Evolutionary conservation across 192 early-diverging fungal genomes (phyloP), one percentile per base, ranked within the genome.

Genomic region (Gonapodya sp.): DNA sequence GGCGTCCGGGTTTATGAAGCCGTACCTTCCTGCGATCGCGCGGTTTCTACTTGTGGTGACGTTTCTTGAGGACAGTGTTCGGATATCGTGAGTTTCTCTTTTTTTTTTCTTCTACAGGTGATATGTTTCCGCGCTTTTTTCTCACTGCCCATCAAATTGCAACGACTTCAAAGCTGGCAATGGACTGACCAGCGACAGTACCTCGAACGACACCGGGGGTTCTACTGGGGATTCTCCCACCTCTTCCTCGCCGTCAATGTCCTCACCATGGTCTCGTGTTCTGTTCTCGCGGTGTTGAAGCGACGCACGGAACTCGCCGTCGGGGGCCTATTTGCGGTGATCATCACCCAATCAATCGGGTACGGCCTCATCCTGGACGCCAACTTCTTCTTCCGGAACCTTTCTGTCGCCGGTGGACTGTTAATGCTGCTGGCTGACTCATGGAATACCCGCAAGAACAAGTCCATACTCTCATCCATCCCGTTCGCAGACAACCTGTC

Each of bases 11-110:
- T 95, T 94, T 64, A 83, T 98, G 36, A 98, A 98, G 89, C 96
- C 96, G 36, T 92, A 92, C 83, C 90, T 98, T 36, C 96, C 97
- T 0, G 91, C 87, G 82, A 92, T 97, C 77, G 95, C 95, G 24
- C 93, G 97, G 1, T 94, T 96, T 81, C 88, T 98, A n/a, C 92
- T 98, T 34, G 95, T 99, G 31, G 95, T 93, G 36, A 99, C 97
- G 18, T 99, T 98, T 85, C 85, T 97, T 73, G 97, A 98, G 85
- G 97, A 98, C 84, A 89, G 96, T 0, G 81, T 97, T 24, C 92
- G 96, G 73, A 96, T 98, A 78, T 84, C 91, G 82, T 89, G 83
- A 77, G 73, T 80, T 8, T 30, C 35, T 36, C 2, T 35, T n/a
- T n/a, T n/a, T n/a, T n/a, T n/a, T n/a, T n/a, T n/a, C n/a, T 78